phyloP scores from a whole-genome alignment of 2,329 filamentous ascomycete genomes.

The Claviceps capensis region DNA sequence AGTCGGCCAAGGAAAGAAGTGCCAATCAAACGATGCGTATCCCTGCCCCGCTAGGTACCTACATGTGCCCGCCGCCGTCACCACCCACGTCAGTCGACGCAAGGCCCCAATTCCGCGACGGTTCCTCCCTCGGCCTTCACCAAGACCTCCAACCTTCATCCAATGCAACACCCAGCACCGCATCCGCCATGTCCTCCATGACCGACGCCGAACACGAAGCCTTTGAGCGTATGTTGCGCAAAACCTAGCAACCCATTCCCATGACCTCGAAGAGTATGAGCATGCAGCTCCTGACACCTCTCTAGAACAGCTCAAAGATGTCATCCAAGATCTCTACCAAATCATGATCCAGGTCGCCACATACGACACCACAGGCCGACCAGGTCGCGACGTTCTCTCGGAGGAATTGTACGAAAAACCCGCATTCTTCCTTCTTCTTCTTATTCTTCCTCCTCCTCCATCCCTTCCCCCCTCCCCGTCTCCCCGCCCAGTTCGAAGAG shows the following conservation, averaged over 20 bases:
- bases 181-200: constrained; percentile 21
- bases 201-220: constrained; percentile 23
- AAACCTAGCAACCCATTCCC: not conserved
- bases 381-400: constrained; percentile 42
- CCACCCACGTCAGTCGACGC: too few relatives aligned
- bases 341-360: constrained; percentile 48
- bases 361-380: constrained; percentile 40
- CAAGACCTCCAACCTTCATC: not conserved
- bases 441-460: too few relatives aligned
- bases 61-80: too few relatives aligned
- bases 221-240: constrained; percentile 23
- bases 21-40: too few relatives aligned
- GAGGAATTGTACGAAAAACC: constrained; percentile 30
- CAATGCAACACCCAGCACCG: not conserved
- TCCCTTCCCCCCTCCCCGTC: too few relatives aligned
- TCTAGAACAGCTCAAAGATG: constrained; percentile 44
- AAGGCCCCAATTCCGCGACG: too few relatives aligned
- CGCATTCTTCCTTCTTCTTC: not conserved
- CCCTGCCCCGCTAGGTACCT: too few relatives aligned
- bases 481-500: too few relatives aligned
- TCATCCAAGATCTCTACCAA: constrained; percentile 51
- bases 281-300: not conserved
- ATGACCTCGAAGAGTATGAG: not conserved
- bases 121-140: not conserved
- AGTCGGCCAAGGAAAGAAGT: too few relatives aligned